Base-by-base conservation (phyloP, 2,329 filamentous ascomycete species). In the Penicillium italicum region DNA sequence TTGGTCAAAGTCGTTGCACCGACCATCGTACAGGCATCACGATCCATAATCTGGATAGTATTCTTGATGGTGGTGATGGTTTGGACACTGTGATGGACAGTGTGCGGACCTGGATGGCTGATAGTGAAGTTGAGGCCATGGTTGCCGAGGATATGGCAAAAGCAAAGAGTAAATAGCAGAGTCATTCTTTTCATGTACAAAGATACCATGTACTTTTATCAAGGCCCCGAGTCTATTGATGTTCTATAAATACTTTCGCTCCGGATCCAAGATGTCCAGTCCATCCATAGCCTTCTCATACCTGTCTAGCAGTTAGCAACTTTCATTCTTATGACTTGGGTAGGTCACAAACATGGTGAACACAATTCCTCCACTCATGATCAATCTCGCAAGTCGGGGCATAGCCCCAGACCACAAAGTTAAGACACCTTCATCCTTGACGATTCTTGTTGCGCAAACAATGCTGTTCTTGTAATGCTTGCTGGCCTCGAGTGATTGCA, bases 201-300 rank as follows among this genome's bases (percentile, higher is more conserved):
- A 51, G 56, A 62, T 62, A 57, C 58, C 51, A 61, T 61, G 42
- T 65, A 61, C n/a, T 53, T 57, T 46, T 58, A 58, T 57, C 22
- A 28, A 45, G 42, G 24, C 18, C 18, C 9, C 26, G n/a, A 44
- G 40, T 57, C 45, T 57, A 53, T 59, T 44, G n/a, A 49, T 38
- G 48, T 26, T 47, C 37, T 78, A 95, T 61, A 97, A 84, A 70
- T 95, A 97, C 72, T 82, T 88, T 69, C 86, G 85, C 67, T 95
- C 83, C 0, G 94, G 94, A 72, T 99, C 94, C 50, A 92, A 56
- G 68, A 72, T 80, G 66, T 90, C 84, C 79, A 99, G 85, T 55
- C 91, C 67, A 50, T 97, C 93, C 80, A 97, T 97, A 56, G 88
- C 89, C 82, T 97, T 97, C 79, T 97, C 93, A 72, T 97, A 94